A percentile compares a stretch with the other conserved stretches of the same genome.
phyloP scores from a whole-genome alignment of 2,329 filamentous ascomycete species.

The Macroventuria anomochaeta region DNA sequence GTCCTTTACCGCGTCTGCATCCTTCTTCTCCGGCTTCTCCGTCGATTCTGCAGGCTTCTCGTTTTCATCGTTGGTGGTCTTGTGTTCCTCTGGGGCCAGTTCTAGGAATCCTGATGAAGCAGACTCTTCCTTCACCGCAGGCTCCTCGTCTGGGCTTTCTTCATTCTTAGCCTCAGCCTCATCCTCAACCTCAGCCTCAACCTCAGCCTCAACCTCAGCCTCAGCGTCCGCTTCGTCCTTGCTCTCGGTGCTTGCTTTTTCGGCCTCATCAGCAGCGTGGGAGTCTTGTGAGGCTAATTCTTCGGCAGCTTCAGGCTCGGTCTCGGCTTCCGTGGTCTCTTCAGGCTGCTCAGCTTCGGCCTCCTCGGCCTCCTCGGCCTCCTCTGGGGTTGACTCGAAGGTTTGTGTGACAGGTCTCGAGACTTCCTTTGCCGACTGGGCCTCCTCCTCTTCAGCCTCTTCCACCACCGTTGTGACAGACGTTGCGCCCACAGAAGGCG shows the following conservation, averaged over 20 bases:
- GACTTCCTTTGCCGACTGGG: conserved; percentile 17
- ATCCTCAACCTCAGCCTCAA: neutral
- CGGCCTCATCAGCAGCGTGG: neutral
- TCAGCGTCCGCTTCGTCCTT: neutral
- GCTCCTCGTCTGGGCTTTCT: neutral
- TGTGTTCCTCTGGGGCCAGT: conserved; percentile 2
- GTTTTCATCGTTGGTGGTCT: conserved; percentile 1
- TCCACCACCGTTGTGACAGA: conserved; percentile 83
- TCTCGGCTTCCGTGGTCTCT: conserved; percentile 3
- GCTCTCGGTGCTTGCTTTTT: conserved; percentile 12
- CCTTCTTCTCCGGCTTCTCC: conserved; percentile 7
- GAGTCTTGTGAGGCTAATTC: neutral
- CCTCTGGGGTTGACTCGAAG: conserved; percentile 25
- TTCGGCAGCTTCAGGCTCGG: neutral
- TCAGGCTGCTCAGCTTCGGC: neutral
- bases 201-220: conserved; percentile 1
- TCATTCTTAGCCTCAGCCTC: conserved; percentile 6
- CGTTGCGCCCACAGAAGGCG: conserved; percentile 74
- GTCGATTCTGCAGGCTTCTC: conserved; percentile 1
- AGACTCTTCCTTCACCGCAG: neutral
- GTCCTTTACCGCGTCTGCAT: neutral
- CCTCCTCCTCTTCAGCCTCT: conserved; percentile 75
- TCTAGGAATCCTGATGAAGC: conserved; percentile 6
- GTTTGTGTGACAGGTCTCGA: conserved; percentile 26
- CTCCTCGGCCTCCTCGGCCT: conserved; percentile 1